A percentile compares a stretch with the other conserved stretches of the same genome.
Evolutionary conservation across 805 yeast species (phyloP).

Genomic region (Metschnikowia lachancei): DNA sequence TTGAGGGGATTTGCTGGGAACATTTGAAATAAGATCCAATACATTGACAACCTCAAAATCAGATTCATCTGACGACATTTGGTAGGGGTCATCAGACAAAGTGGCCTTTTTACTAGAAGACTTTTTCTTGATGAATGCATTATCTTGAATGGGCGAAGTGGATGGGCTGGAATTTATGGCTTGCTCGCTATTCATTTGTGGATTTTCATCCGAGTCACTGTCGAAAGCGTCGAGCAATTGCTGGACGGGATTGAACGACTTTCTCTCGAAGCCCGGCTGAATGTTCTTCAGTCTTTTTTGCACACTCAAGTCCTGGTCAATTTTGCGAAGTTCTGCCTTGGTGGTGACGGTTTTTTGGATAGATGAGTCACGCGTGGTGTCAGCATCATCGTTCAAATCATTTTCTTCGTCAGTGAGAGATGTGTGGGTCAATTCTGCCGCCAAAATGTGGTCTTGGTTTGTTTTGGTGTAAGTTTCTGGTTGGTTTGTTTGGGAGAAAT

Average conservation of each 20-base stretch:
- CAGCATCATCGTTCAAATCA: conserved; percentile 28
- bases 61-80: not conserved
- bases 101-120: not conserved
- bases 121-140: not conserved
- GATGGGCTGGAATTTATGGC: conserved; percentile 27
- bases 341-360: conserved; percentile 20
- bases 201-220: conserved; percentile 23
- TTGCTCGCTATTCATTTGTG: conserved; percentile 12
- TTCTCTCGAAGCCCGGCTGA: conserved; percentile 30
- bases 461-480: not conserved
- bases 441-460: conserved; percentile 23
- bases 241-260: conserved; percentile 29
- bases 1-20: conserved; percentile 1
- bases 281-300: conserved; percentile 33
- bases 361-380: conserved; percentile 24
- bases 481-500: not conserved
- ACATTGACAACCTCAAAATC: conserved; percentile 7
- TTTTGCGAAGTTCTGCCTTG: conserved; percentile 29
- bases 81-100: not conserved
- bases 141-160: conserved; percentile 29
- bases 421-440: conserved; percentile 32
- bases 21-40: conserved; percentile 12
- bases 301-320: conserved; percentile 33
- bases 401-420: conserved; percentile 42
- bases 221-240: conserved; percentile 36